Evolutionary conservation across 306 rosid species (phyloP).

Genomic region (Argentina anserina): DNA sequence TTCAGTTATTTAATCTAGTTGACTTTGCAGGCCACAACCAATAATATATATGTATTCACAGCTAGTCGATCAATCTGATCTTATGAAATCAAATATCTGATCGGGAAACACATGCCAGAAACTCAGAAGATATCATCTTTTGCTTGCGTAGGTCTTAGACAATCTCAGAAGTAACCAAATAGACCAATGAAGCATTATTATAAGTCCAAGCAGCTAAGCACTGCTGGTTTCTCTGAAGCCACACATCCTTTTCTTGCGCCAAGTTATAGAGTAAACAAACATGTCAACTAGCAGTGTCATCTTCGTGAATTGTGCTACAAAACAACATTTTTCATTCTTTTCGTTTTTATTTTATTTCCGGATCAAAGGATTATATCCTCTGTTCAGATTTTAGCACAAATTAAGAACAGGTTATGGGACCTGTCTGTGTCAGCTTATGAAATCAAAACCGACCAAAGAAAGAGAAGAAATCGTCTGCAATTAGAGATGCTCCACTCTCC

Average conservation of each 20-base stretch:
- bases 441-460: not conserved
- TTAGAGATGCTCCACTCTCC: constrained; percentile 1
- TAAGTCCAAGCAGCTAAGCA: not conserved
- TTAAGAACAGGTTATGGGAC: not conserved
- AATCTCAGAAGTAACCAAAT: not conserved
- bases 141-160: constrained; percentile 2
- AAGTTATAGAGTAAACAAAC: not conserved
- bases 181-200: not conserved
- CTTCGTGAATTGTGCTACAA: constrained; percentile 17
- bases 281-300: constrained; percentile 19
- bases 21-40: constrained; percentile 13
- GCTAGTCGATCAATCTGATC: not conserved
- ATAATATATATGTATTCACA: not conserved
- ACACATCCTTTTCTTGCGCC: constrained; percentile 16
- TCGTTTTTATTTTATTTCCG: not conserved
- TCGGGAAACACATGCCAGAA: constrained; percentile 7
- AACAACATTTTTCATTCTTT: not conserved
- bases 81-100: not conserved
- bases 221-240: not conserved
- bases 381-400: not conserved
- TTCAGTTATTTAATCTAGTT: constrained; percentile 3
- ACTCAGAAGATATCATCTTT: not conserved
- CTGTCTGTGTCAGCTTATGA: not conserved
- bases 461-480: not conserved
- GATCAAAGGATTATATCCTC: too few relatives aligned